A percentile compares a stretch with the other conserved stretches of the same genome.
phyloP scores from a whole-genome alignment of 2,329 filamentous ascomycete genomes.

The Talaromyces rugulosus region DNA sequence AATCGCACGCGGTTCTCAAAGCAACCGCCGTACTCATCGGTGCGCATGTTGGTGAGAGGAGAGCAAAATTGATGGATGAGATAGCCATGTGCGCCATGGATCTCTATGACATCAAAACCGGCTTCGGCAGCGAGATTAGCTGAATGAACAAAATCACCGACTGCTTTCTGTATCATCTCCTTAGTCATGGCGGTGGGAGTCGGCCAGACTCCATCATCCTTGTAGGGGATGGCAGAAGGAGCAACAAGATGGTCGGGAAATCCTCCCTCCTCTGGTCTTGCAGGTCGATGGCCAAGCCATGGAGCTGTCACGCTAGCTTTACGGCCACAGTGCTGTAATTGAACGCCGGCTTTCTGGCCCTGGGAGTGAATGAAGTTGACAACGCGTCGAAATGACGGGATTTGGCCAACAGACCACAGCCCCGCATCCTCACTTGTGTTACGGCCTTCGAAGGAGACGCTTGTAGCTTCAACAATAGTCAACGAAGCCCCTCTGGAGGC shows the following conservation, averaged over 20 bases:
- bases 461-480: background rate
- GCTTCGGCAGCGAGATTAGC: constrained; percentile 37
- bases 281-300: background rate
- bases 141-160: background rate
- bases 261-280: background rate
- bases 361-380: constrained; percentile 1
- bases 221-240: constrained; percentile 1
- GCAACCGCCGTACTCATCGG: constrained; percentile 49
- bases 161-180: background rate
- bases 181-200: constrained; percentile 3
- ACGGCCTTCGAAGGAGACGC: background rate
- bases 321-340: background rate
- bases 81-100: constrained; percentile 49
- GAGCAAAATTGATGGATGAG: constrained; percentile 51
- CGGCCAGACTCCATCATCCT: background rate
- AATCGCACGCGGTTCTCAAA: constrained; percentile 53
- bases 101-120: constrained; percentile 52
- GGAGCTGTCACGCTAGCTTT: background rate
- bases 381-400: background rate
- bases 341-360: background rate
- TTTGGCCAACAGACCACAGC: background rate
- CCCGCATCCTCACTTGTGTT: background rate
- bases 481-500: background rate
- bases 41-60: constrained; percentile 44
- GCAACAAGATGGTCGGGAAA: background rate